Evolutionary conservation across 768 basidiomycete species (phyloP).

Genomic region (Macrolepiota dolichaula): DNA sequence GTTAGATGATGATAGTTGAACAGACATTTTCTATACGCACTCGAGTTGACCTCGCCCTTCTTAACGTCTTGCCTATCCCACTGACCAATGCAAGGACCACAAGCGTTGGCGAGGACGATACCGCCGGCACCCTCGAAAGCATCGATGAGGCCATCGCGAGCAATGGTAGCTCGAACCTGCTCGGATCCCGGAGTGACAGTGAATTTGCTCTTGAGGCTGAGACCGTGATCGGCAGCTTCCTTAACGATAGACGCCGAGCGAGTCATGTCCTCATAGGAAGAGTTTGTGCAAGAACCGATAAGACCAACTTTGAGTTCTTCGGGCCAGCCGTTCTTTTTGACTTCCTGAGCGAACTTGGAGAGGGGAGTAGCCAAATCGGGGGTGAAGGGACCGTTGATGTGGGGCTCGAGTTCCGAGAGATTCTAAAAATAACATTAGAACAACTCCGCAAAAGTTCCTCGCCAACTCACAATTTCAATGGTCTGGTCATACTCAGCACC

Average conservation of each 20-base stretch:
- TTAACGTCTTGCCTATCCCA: conserved; percentile 97
- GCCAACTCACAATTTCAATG: conserved; percentile 77
- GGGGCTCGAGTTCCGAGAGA: conserved; percentile 95
- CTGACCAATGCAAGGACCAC: conserved; percentile 98
- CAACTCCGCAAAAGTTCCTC: background rate
- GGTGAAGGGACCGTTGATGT: conserved; percentile 99
- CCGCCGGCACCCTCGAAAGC: conserved; percentile 88
- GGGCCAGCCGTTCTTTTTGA: conserved; percentile 96
- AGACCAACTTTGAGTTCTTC: conserved; percentile 95
- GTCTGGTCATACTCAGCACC: conserved; percentile 90
- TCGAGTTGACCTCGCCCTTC: conserved; percentile 97
- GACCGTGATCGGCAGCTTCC: conserved; percentile 85
- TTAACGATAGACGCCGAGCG: conserved; percentile 92
- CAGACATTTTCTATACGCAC: conserved; percentile 38
- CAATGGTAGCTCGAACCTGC: conserved; percentile 97
- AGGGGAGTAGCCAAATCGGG: conserved; percentile 98
- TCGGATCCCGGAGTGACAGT: conserved; percentile 98
- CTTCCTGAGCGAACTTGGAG: conserved; percentile 89
- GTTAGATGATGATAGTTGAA: background rate
- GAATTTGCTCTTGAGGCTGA: conserved; percentile 89
- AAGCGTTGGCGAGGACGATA: conserved; percentile 94
- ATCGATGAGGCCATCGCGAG: conserved; percentile 90
- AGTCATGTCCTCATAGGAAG: conserved; percentile 99
- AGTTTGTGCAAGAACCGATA: conserved; percentile 99
- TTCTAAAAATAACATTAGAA: conserved; percentile 46